Percentiles rank a stretch among this genome's conserved stretches.
These are phyloP conservation scores for Tetrapisispora iriomotensis DNA, from an alignment of 805 yeast genomes.

Conservation along the genomic window DNA sequence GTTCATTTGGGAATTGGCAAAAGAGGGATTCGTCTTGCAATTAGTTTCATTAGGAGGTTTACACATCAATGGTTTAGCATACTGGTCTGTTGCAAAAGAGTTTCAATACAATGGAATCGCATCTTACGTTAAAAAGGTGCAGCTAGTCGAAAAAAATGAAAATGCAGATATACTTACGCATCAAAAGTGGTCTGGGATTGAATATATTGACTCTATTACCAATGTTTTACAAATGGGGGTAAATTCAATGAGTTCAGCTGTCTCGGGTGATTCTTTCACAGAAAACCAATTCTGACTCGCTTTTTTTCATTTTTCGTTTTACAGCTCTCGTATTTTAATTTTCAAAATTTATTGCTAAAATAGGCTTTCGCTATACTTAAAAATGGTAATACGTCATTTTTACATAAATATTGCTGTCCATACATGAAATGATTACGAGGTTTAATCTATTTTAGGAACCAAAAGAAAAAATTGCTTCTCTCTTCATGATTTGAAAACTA, in stretches of 20 bases:
- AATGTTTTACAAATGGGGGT: constrained; percentile 36
- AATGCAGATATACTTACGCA: constrained; percentile 48
- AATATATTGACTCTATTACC: constrained; percentile 39
- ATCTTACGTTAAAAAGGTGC: constrained; percentile 47
- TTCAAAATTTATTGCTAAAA: too few relatives aligned
- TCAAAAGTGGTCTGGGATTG: constrained; percentile 57
- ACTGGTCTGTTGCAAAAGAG: constrained; percentile 40
- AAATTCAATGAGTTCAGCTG: constrained; percentile 33
- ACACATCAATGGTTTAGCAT: constrained; percentile 42
- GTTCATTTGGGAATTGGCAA: constrained; percentile 45
- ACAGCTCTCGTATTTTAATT: too few relatives aligned
- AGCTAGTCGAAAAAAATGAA: constrained; percentile 35
- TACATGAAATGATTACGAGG: too few relatives aligned
- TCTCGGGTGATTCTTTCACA: constrained; percentile 36
- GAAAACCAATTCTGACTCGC: constrained; percentile 25
- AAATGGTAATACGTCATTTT: too few relatives aligned
- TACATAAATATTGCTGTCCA: too few relatives aligned
- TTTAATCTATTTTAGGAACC: too few relatives aligned
- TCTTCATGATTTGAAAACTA: too few relatives aligned
- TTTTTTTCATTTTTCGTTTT: too few relatives aligned
- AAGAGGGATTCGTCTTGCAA: constrained; percentile 49
- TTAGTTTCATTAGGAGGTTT: constrained; percentile 53
- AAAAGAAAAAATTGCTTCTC: too few relatives aligned
- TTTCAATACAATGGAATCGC: constrained; percentile 48
- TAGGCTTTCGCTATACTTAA: too few relatives aligned